These are phyloP conservation scores for Pholiota conissans DNA, from an alignment of 768 basidiomycete genomes.

Conservation along the genomic window DNA sequence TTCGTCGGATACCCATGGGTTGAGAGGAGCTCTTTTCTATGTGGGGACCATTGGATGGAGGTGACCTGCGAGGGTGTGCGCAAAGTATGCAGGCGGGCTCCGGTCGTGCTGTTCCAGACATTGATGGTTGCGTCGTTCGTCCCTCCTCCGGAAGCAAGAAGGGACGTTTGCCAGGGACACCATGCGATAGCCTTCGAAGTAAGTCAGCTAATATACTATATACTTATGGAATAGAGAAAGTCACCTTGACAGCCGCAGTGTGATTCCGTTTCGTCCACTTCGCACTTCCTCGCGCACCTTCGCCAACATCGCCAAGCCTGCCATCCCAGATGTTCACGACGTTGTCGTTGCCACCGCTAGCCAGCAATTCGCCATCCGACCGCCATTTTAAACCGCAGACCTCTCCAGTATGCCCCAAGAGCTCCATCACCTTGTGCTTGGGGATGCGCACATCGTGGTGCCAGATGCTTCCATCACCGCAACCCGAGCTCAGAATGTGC, in stretches of 20 bases:
- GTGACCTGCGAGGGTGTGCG: slow-evolving; percentile 91
- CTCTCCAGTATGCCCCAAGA: slow-evolving; percentile 89
- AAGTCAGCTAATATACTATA: not conserved
- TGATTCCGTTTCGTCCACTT: slow-evolving; percentile 94
- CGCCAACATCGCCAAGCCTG: slow-evolving; percentile 58
- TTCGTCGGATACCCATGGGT: slow-evolving; percentile 96
- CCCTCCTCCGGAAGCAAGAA: slow-evolving; percentile 93
- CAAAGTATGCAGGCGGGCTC: slow-evolving; percentile 85
- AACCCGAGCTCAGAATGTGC: slow-evolving; percentile 85
- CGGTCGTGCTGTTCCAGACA: slow-evolving; percentile 90
- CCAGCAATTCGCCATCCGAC: slow-evolving; percentile 83
- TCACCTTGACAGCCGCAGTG: slow-evolving; percentile 80
- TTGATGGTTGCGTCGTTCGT: slow-evolving; percentile 91
- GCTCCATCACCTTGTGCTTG: slow-evolving; percentile 86
- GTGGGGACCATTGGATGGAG: slow-evolving; percentile 83
- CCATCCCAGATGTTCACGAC: slow-evolving; percentile 99
- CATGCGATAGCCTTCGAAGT: slow-evolving; percentile 83
- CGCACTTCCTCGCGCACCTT: slow-evolving; percentile 55
- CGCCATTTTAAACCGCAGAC: slow-evolving; percentile 94
- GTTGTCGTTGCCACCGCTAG: slow-evolving; percentile 96
- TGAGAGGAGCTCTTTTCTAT: slow-evolving; percentile 85
- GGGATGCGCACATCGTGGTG: slow-evolving; percentile 93
- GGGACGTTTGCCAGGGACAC: slow-evolving; percentile 94
- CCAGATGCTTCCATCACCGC: slow-evolving; percentile 93
- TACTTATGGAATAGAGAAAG: not conserved